Base-by-base conservation (phyloP, 495 filamentous ascomycete species). In the Lasiosphaeriaceae sp. region DNA sequence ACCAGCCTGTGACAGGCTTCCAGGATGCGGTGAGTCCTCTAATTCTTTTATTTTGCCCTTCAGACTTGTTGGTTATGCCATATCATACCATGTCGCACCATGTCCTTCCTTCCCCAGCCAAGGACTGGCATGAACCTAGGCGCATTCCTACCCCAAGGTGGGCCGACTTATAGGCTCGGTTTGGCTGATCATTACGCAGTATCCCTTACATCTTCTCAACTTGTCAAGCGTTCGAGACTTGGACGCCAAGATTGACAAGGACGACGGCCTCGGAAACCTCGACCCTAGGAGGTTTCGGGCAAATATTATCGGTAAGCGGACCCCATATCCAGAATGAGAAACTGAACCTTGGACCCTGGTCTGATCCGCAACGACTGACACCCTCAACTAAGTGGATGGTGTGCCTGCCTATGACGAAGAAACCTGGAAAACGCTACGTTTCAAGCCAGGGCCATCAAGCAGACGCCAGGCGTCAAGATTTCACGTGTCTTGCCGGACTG, bases 181-280 rank as follows among this genome's bases (percentile, higher is more conserved):
- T n/a, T 50, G 48, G 14, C 16, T 26, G 29, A 9, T 35, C 3
- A 24, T 26, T 21, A 31, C 26, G 12, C 53, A 88, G 69, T 97
- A 94, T 68, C 91, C 93, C 3, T 73, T 97, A 26, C 90, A 96
- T 63, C 68, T 96, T 8, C 70, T 95, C 34, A 93, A 84, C 58
- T 74, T 96, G 11, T 76, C 85, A 43, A 92, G 86, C 59, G 78
- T 95, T 23, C 82, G 81, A 7, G 83, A 91, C 53, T 79, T 91
- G 22, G 74, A 74, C 26, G 60, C 68, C 8, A 76, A 81, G 29
- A 81, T 90, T 26, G 81, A 80, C 0, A 77, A 78, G 43, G 76
- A 75, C 45, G 69, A 77, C 21, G 45, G 56, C 16, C 50, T 75
- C 3, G 64, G 66, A 19, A 61, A 68, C 17, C 76, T 96, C 12